A percentile compares a stretch with the other conserved stretches of the same genome.
Evolutionary conservation across 2,329 filamentous ascomycete genomes (phyloP).

Genomic region (Pseudopithomyces maydicus): DNA sequence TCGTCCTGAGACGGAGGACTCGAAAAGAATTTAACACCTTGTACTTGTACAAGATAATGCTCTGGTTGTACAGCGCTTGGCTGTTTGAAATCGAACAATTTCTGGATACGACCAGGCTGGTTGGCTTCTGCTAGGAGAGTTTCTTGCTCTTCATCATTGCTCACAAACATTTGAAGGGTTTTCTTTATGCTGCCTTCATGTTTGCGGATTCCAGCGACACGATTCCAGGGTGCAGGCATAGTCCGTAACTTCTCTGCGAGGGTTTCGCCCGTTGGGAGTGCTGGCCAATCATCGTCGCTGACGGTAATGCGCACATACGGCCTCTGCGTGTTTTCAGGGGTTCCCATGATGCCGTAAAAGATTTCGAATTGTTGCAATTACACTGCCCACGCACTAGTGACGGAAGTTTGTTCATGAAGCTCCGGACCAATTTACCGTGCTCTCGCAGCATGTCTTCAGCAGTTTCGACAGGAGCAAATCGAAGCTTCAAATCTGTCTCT

Average conservation of each 20-base stretch:
- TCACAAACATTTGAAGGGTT: neutral
- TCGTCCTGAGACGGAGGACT: neutral
- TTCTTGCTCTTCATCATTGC: neutral
- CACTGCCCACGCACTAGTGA: too few species aligned
- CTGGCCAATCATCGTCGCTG: neutral
- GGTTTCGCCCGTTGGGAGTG: neutral
- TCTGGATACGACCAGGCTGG: neutral
- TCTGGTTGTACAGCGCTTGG: neutral
- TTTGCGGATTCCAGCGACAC: neutral
- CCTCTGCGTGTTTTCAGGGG: too few species aligned
- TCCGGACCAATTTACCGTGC: too few species aligned
- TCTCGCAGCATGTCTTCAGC: too few species aligned
- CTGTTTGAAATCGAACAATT: neutral
- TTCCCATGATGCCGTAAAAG: too few species aligned
- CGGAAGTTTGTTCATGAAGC: too few species aligned
- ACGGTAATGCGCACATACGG: neutral
- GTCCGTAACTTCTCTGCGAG: neutral
- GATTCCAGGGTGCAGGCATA: neutral
- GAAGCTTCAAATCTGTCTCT: too few species aligned
- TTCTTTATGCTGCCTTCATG: neutral
- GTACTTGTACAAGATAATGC: neutral
- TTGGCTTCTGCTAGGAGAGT: neutral
- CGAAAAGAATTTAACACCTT: neutral
- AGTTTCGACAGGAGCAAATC: too few species aligned
- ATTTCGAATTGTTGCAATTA: too few species aligned